Evolutionary conservation across 192 early-diverging fungal genomes (phyloP), one percentile per base, ranked within the genome.

Genomic region (Coemansia reversa): DNA sequence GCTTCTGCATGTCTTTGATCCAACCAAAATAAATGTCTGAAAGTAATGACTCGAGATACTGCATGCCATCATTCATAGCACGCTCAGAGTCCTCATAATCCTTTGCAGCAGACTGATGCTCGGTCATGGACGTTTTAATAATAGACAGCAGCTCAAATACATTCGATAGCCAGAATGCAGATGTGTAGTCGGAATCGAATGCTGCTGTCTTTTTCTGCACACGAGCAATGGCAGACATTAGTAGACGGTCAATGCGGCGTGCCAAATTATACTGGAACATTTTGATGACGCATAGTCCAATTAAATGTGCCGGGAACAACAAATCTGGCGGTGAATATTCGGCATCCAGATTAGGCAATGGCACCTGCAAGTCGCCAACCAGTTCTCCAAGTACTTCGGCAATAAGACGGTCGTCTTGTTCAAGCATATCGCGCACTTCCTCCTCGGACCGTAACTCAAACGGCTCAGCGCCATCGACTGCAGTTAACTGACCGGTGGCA

Each of bases 1-100:
- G 87, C 82, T 97, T 98, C 79, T 97, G 95, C 66, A 97, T 84
- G 55, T 95, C 93, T 76, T 94, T 96, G 87, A 97, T 92, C 96
- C 96, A 98, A 20, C 93, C 93, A 82, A 94, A 94, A 86, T 94
- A 98, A 61, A 98, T 96, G 58, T 96, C 93, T 33, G 92, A 88
- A 55, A 98, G 85, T 25, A 98, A 76, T 62, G 91, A 87, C 75
- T 99, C 92, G 27, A 98, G 82, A 56, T 97, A 94, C 75, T 86
- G 89, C 71, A 92, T 91, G 58, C 94, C 88, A 22, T 92, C 92
- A 55, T 90, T 89, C 56, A 97, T 88, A 3, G 90, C 76, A 53
- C 90, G 89, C 72, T 92, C 91, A 0, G 70, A 73, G 54, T 94
- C 89, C 51, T 77, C 78, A 81, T 85, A 87, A 56, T 84, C 83